Conservation (phyloP, 345 rosid genomes). For the Citrus cavaleriei region DNA sequence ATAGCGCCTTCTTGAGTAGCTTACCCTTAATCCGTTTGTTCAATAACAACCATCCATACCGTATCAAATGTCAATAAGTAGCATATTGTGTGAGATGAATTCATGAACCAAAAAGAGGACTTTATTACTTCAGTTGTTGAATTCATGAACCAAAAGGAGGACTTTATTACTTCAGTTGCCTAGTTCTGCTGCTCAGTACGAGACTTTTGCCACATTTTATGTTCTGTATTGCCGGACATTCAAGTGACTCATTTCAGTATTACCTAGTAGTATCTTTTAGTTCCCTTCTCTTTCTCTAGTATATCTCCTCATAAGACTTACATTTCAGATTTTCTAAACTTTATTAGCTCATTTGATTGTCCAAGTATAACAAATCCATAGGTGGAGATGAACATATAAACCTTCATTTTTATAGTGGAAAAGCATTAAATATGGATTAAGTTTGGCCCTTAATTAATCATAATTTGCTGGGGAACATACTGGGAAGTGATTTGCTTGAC, state of each 20-base stretch:
- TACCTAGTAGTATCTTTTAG: background rate
- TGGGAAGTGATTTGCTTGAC: background rate
- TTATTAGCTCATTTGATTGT: background rate
- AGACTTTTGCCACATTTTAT: background rate
- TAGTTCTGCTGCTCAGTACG: background rate
- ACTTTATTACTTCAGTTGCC: background rate
- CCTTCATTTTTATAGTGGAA: background rate
- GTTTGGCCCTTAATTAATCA: background rate
- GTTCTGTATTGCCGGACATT: background rate
- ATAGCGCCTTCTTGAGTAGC: background rate
- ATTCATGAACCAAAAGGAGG: background rate
- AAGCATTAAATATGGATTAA: background rate
- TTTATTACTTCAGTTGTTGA: background rate
- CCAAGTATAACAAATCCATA: background rate
- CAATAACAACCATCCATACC: background rate
- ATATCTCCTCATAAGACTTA: background rate
- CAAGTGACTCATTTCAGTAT: background rate
- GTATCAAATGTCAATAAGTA: background rate
- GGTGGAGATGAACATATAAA: background rate
- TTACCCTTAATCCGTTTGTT: background rate
- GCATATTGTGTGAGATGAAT: background rate
- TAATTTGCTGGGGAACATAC: background rate
- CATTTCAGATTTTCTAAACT: background rate
- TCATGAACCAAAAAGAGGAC: background rate
- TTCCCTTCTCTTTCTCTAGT: background rate